A percentile compares a stretch with the other conserved stretches of the same genome.
Conservation (phyloP, 192 early-diverging fungal species). For the Mortierella claussenii region DNA sequence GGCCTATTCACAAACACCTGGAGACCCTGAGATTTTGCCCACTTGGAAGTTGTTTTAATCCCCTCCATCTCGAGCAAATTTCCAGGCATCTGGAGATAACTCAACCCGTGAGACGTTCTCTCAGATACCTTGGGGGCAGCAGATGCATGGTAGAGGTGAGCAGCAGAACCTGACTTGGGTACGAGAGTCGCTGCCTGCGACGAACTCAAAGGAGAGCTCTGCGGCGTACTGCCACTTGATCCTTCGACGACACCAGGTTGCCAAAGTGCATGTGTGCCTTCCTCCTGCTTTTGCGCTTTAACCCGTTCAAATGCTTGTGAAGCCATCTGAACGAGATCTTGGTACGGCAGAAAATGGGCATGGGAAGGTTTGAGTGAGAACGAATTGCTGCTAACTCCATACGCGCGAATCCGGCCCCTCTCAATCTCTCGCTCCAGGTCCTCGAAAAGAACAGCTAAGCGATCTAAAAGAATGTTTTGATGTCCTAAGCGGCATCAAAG, state of each 20-base stretch:
- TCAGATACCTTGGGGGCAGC: neutral
- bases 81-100: constrained; percentile 49
- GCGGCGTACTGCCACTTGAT: too few species aligned
- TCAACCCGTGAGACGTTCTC: constrained; percentile 36
- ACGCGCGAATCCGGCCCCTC: constrained; percentile 45
- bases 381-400: constrained; percentile 55
- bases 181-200: neutral
- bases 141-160: neutral
- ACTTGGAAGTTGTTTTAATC: constrained; percentile 46
- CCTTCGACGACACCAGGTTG: neutral
- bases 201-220: too few species aligned
- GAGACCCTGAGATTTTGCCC: constrained; percentile 53
- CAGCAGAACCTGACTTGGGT: too few species aligned
- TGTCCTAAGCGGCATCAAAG: constrained; percentile 14
- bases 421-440: constrained; percentile 51
- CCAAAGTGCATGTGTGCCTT: neutral
- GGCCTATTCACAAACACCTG: constrained; percentile 55
- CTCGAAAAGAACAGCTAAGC: constrained; percentile 40
- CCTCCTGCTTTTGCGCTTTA: constrained; percentile 7
- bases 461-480: constrained; percentile 37
- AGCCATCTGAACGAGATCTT: constrained; percentile 47
- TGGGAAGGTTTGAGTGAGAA: constrained; percentile 49
- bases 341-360: constrained; percentile 52
- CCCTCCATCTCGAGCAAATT: constrained; percentile 53
- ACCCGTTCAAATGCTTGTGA: constrained; percentile 33